Evolutionary conservation across 371 early-diverging fungal genomes (phyloP), one percentile per base, ranked within the genome.

Genomic region (Haplosporangium sp.): DNA sequence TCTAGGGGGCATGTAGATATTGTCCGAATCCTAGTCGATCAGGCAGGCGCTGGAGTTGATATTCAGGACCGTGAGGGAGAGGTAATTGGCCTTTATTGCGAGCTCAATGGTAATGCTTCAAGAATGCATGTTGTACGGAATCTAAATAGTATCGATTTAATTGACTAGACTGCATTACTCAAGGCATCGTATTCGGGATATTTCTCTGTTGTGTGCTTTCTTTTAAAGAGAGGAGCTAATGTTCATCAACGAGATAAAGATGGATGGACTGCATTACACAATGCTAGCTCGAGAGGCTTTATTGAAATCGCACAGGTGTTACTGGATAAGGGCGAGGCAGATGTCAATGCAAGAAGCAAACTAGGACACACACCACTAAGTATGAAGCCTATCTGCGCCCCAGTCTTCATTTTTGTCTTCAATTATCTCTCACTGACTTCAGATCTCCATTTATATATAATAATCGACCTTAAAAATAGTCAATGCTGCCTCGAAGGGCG

Each of bases 191-290:
- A 91, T 69, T 78, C 86, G 62, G 96, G 95, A 0, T 91, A 91
- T 74, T 78, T 83, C 40, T 83, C 84, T 17, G 86, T 94, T 53
- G 92, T 94, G 15, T 83, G 86, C 44, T 89, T 88, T 64, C 82
- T 96, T n/a, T 67, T 95, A 5, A 86, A 85, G 63, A 86, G 86
- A 20, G 77, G 84, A 6, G 94, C 95, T 5, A 88, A 94, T 64
- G 85, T 91, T 19, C 83, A 89, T 61, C 88, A 88, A 42, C 79
- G 86, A n/a, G 96, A 95, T 76, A 88, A 85, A 65, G 94, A 95
- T 67, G 96, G 96, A 0, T 96, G 95, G 95, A 92, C 94, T 11
- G 89, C 94, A 1, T 86, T 96, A 42, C 96, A 95, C 84, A 94
- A 94, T 77, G 92, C 94, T 19, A 89, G 89, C 56, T 86, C 92